phyloP scores from a whole-genome alignment of 1,284 basidiomycete species.

The Puccinia horiana region DNA sequence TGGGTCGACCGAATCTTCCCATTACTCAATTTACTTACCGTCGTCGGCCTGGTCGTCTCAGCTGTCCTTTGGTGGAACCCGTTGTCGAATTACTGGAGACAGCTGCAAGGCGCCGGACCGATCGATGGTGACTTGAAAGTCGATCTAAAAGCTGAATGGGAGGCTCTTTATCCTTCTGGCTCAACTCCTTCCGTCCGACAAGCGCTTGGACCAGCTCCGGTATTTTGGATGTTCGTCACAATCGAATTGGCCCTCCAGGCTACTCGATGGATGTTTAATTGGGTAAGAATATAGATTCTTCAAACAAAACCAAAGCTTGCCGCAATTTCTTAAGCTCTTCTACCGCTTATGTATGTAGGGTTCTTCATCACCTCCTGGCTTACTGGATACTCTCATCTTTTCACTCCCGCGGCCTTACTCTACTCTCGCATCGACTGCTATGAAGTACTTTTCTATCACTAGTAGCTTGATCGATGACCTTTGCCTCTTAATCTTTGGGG shows the following conservation, averaged over 20 bases:
- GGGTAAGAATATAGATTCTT: not conserved
- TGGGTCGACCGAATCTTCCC: slow-evolving; percentile 40
- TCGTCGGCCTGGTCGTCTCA: slow-evolving; percentile 19
- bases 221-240: slow-evolving; percentile 50
- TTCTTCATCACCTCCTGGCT: slow-evolving; percentile 12
- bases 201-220: slow-evolving; percentile 35
- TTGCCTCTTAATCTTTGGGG: slow-evolving; percentile 43
- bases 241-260: slow-evolving; percentile 41
- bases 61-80: slow-evolving; percentile 38
- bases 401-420: slow-evolving; percentile 42
- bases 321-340: not conserved
- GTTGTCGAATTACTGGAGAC: slow-evolving; percentile 29
- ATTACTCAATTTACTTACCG: slow-evolving; percentile 14
- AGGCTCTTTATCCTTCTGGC: slow-evolving; percentile 33
- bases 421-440: slow-evolving; percentile 13
- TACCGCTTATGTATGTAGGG: not conserved
- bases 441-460: slow-evolving; percentile 40
- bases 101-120: not conserved
- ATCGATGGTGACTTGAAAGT: not conserved
- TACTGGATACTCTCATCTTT: slow-evolving; percentile 27
- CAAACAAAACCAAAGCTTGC: not conserved
- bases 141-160: slow-evolving; percentile 38
- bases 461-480: slow-evolving; percentile 43
- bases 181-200: slow-evolving; percentile 34
- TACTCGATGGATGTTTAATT: slow-evolving; percentile 38